Conservation (phyloP, 495 filamentous ascomycete genomes). For the Neohortaea acidophila region DNA sequence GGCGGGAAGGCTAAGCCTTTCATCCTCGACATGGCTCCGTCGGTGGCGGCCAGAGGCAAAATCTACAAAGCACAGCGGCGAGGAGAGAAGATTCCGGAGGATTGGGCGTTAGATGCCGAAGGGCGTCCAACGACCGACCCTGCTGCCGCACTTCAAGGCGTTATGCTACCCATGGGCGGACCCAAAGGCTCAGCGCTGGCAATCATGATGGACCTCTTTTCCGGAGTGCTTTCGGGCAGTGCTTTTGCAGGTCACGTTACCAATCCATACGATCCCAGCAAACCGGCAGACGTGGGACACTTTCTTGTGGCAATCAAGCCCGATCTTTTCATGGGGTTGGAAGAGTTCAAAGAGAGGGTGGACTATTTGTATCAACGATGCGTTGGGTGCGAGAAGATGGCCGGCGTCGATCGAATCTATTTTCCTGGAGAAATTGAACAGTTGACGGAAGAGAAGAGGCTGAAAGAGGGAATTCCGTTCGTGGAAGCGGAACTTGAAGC, state of each 20-base stretch:
- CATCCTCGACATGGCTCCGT: slow-evolving; percentile 68
- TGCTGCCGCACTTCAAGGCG: slow-evolving; percentile 45
- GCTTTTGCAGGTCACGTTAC: slow-evolving; percentile 61
- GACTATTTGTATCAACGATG: slow-evolving; percentile 51
- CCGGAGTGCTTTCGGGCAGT: slow-evolving; percentile 53
- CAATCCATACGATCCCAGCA: slow-evolving; percentile 53
- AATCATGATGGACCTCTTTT: slow-evolving; percentile 79
- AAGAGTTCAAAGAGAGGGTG: slow-evolving; percentile 57
- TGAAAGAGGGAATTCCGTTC: slow-evolving; percentile 47
- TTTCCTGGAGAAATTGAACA: slow-evolving; percentile 70
- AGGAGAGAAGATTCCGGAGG: slow-evolving; percentile 56
- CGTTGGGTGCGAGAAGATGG: slow-evolving; percentile 47
- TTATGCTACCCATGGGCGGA: slow-evolving; percentile 69
- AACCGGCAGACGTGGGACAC: slow-evolving; percentile 57
- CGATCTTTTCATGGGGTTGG: slow-evolving; percentile 56
- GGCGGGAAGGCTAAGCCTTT: slow-evolving; percentile 42
- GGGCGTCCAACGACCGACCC: slow-evolving; percentile 56
- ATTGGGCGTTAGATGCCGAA: slow-evolving; percentile 61
- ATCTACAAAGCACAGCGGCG: slow-evolving; percentile 57
- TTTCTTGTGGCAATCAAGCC: slow-evolving; percentile 62
- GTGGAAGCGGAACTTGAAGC: slow-evolving; percentile 47
- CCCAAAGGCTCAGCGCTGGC: slow-evolving; percentile 58
- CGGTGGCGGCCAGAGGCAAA: slow-evolving; percentile 57
- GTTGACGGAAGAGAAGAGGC: slow-evolving; percentile 39
- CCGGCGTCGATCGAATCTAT: slow-evolving; percentile 58